Evolutionary conservation across 768 basidiomycete genomes (phyloP).

Genomic region (Terana coerulea): DNA sequence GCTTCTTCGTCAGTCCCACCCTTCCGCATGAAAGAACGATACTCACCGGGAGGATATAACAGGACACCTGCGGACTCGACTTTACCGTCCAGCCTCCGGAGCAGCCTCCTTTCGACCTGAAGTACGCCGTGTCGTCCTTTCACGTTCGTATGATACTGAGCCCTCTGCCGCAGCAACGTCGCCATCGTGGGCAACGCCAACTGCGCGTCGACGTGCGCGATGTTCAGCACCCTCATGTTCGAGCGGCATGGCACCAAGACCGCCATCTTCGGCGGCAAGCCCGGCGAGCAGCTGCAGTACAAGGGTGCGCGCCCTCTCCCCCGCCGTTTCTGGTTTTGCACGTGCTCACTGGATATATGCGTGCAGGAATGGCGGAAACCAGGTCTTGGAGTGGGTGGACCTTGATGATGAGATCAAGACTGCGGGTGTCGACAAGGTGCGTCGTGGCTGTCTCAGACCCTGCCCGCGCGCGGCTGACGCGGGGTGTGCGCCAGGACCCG

Average conservation of each 20-base stretch:
- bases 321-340: background rate
- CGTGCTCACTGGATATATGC: background rate
- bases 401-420: conserved; percentile 62
- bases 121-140: conserved; percentile 22
- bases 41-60: background rate
- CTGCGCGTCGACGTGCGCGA: conserved; percentile 61
- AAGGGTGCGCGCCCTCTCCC: conserved; percentile 31
- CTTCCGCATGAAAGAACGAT: background rate
- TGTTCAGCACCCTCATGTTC: conserved; percentile 60
- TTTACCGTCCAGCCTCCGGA: conserved; percentile 34
- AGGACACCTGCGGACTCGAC: conserved; percentile 30
- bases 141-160: background rate
- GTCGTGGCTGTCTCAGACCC: conserved; percentile 3
- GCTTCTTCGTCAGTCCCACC: conserved; percentile 27
- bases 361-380: conserved; percentile 50
- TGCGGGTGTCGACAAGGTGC: conserved; percentile 30
- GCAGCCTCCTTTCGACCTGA: conserved; percentile 43
- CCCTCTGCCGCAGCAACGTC: conserved; percentile 17
- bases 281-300: conserved; percentile 45
- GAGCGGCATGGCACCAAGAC: conserved; percentile 51
- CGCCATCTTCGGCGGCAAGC: conserved; percentile 56
- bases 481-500: conserved; percentile 25
- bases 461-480: background rate
- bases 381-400: conserved; percentile 59
- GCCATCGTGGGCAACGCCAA: conserved; percentile 26